A percentile compares a stretch with the other conserved stretches of the same genome.
Conservation (phyloP, 306 rosid species). For the Vigna hirtella region DNA sequence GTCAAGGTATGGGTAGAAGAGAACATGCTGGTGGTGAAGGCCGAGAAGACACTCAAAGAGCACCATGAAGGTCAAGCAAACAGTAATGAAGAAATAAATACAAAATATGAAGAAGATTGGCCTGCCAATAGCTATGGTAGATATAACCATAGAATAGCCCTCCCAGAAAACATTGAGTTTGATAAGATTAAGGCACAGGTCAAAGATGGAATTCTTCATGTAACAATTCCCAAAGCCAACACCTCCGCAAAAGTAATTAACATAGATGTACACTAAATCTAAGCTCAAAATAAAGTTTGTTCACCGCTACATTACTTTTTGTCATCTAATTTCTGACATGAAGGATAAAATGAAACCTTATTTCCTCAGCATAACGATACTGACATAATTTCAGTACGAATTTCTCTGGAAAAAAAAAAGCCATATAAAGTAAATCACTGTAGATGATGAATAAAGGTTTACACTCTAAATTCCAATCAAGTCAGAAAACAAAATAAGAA, state of each 20-base stretch:
- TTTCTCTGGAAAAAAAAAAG: not conserved
- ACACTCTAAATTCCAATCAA: slow-evolving; percentile 13
- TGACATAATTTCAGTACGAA: slow-evolving; percentile 29
- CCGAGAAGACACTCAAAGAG: slow-evolving; percentile 37
- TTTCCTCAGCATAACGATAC: not conserved
- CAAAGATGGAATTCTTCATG: slow-evolving; percentile 48
- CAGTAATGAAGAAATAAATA: not conserved
- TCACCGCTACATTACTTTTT: slow-evolving; percentile 19
- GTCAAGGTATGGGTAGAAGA: slow-evolving; percentile 52
- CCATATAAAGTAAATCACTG: slow-evolving; percentile 3
- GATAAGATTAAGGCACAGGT: slow-evolving; percentile 49
- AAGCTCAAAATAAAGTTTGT: not conserved
- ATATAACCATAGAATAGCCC: slow-evolving; percentile 41
- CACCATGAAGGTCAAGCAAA: slow-evolving; percentile 39
- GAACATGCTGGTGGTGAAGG: slow-evolving; percentile 48
- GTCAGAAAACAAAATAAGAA: slow-evolving; percentile 21
- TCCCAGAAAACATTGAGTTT: slow-evolving; percentile 44
- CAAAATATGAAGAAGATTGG: slow-evolving; percentile 25
- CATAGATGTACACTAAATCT: slow-evolving; percentile 44
- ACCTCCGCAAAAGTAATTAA: slow-evolving; percentile 33
- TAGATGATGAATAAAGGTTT: not conserved
- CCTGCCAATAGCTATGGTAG: slow-evolving; percentile 46
- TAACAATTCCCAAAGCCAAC: slow-evolving; percentile 44
- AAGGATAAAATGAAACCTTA: slow-evolving; percentile 10
- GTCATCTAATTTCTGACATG: slow-evolving; percentile 7